These are phyloP conservation scores for Polyporus tsugae DNA, from an alignment of 1,284 basidiomycete species.

Conservation along the genomic window DNA sequence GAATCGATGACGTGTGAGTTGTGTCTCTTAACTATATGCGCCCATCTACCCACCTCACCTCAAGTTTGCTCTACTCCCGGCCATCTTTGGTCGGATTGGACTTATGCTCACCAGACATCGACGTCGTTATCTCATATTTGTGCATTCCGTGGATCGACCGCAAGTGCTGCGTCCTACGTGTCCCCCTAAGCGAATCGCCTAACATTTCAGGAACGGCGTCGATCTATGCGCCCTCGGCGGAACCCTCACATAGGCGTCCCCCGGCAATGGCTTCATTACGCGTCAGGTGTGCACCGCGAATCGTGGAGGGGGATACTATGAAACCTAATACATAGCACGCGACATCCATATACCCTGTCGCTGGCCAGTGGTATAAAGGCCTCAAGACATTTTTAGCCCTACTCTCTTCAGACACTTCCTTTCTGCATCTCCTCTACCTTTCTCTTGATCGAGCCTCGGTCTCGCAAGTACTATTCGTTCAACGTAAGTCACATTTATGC, in stretches of 20 bases:
- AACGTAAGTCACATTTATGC: neutral
- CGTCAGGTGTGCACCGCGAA: conserved; percentile 6
- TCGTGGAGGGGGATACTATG: conserved; percentile 3
- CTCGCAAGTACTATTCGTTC: neutral
- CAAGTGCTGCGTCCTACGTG: neutral
- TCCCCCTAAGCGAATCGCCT: neutral
- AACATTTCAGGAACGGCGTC: conserved; percentile 8
- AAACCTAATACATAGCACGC: neutral
- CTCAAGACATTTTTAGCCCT: neutral
- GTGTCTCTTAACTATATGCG: no score
- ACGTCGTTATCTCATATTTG: neutral
- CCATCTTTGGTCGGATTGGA: neutral
- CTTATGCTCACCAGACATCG: neutral
- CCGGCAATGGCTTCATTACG: conserved; percentile 9
- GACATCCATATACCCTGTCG: neutral
- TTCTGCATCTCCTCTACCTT: neutral
- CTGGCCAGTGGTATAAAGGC: conserved; percentile 8
- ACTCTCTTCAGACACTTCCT: conserved; percentile 2
- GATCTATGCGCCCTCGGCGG: conserved; percentile 13
- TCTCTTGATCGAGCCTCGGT: conserved; percentile 1
- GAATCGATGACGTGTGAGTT: no score
- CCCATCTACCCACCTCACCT: neutral
- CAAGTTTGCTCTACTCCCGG: neutral
- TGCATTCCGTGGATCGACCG: conserved; percentile 8
- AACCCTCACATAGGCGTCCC: neutral